A percentile compares a stretch with the other conserved stretches of the same genome.
Evolutionary conservation across 164 flowering plant species (phyloP).

Genomic region (Berberis vulgaris): DNA sequence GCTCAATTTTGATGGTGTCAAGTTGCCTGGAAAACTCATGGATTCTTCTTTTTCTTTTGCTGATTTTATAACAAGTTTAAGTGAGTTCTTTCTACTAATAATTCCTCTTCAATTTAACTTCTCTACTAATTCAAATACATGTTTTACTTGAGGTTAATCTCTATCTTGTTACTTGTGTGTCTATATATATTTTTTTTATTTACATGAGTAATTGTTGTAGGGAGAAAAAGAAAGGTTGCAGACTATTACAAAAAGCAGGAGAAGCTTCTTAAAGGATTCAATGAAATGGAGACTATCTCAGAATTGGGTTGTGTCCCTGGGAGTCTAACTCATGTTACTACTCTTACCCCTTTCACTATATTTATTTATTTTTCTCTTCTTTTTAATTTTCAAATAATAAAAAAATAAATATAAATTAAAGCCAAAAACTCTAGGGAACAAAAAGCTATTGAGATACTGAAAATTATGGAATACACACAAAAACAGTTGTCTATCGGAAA

Average conservation of each 20-base stretch:
- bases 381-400: too few species aligned
- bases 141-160: too few species aligned
- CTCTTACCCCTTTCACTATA: not conserved
- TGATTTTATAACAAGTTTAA: slow-evolving; percentile 4
- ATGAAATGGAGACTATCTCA: slow-evolving; percentile 62
- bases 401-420: too few species aligned
- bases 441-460: too few species aligned
- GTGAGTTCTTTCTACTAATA: slow-evolving; percentile 3
- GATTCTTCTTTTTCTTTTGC: slow-evolving; percentile 5
- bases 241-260: slow-evolving; percentile 83
- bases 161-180: too few species aligned
- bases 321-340: slow-evolving; percentile 54
- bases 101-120: too few species aligned
- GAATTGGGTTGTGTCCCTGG: slow-evolving; percentile 49
- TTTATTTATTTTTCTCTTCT: too few species aligned
- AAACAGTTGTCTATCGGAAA: too few species aligned
- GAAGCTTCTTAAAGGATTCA: slow-evolving; percentile 65
- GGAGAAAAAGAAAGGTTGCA: slow-evolving; percentile 46
- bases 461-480: too few species aligned
- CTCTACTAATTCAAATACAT: too few species aligned
- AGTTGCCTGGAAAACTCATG: slow-evolving; percentile 15
- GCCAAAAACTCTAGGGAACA: too few species aligned
- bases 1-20: slow-evolving; percentile 27
- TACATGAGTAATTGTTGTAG: slow-evolving; percentile 14
- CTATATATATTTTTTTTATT: too few species aligned